A percentile compares a stretch with the other conserved stretches of the same genome.
Conservation (phyloP, 2,329 filamentous ascomycete species). For the Phoma sp. region DNA sequence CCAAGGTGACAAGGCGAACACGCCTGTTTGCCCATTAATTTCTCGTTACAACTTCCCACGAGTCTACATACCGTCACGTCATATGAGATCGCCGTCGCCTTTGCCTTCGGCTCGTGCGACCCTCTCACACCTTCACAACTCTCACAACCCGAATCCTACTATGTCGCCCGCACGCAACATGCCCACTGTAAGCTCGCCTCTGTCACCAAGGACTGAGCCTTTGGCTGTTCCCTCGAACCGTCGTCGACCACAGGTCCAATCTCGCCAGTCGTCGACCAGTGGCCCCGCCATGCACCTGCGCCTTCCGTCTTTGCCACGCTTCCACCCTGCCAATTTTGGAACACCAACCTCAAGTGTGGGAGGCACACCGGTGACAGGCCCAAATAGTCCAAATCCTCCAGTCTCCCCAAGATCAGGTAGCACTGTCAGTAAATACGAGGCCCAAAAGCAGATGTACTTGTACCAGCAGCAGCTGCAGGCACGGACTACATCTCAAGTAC, state of each 20-base stretch:
- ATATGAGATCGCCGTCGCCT: conserved; percentile 34
- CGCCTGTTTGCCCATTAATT: conserved; percentile 1
- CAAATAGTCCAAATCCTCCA: conserved; percentile 51
- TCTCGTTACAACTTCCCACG: conserved; percentile 11
- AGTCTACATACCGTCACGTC: conserved; percentile 33
- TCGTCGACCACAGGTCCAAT: conserved; percentile 40
- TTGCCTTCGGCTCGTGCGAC: conserved; percentile 28
- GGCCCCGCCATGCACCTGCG: conserved; percentile 49
- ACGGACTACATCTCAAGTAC: conserved; percentile 35
- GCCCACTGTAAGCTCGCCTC: conserved; percentile 40
- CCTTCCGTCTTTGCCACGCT: conserved; percentile 57
- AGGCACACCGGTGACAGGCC: conserved; percentile 46
- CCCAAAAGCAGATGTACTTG: conserved; percentile 56
- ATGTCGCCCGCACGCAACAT: conserved; percentile 43
- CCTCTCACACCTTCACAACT: conserved; percentile 24
- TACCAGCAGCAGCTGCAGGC: conserved; percentile 56
- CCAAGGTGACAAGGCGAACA: conserved; percentile 10
- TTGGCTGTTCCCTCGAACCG: conserved; percentile 44
- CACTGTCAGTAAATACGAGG: conserved; percentile 54
- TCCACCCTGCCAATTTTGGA: conserved; percentile 60
- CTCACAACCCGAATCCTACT: conserved; percentile 15
- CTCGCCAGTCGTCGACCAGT: conserved; percentile 43
- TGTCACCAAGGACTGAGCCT: conserved; percentile 45
- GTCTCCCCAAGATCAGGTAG: conserved; percentile 48
- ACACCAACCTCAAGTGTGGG: conserved; percentile 47